Evolutionary conservation across 2,329 filamentous ascomycete genomes (phyloP).

Genomic region (Colletotrichum musicola): DNA sequence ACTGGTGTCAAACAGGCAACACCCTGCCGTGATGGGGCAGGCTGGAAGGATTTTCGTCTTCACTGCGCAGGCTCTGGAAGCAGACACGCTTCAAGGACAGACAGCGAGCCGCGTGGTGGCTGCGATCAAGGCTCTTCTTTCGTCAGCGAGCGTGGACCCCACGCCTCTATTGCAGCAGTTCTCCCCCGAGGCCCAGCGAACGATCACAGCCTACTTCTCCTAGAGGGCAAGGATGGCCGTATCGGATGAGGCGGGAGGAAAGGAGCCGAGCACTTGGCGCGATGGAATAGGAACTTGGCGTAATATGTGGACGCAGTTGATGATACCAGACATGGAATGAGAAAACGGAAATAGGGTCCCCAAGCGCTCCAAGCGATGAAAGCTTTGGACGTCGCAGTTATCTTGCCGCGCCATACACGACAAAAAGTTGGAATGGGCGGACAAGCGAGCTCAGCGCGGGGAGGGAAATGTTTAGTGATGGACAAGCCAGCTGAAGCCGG

Average conservation of each 20-base stretch:
- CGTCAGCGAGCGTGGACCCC: constrained; percentile 79
- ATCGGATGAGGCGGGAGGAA: not conserved
- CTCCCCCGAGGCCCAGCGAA: constrained; percentile 83
- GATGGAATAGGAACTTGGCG: not conserved
- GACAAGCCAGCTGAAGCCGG: not conserved
- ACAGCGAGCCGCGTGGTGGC: constrained; percentile 82
- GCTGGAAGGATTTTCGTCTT: constrained; percentile 85
- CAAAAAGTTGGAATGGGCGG: constrained; percentile 4
- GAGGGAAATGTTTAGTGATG: not conserved
- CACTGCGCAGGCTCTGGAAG: constrained; percentile 90
- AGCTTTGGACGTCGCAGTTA: constrained; percentile 18
- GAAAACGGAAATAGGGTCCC: not conserved
- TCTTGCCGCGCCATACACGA: constrained; percentile 1
- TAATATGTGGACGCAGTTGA: constrained; percentile 21
- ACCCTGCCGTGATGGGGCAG: constrained; percentile 82
- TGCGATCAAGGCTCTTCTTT: constrained; percentile 83
- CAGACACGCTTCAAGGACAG: constrained; percentile 88
- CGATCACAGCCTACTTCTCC: constrained; percentile 82
- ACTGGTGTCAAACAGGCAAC: constrained; percentile 72
- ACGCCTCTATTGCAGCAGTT: constrained; percentile 81
- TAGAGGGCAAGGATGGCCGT: constrained; percentile 51
- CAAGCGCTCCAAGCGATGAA: not conserved
- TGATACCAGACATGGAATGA: constrained; percentile 34
- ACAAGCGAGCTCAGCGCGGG: not conserved
- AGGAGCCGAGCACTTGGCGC: not conserved